Base-by-base conservation (phyloP, 345 rosid species). In the Physaria fendleri region DNA sequence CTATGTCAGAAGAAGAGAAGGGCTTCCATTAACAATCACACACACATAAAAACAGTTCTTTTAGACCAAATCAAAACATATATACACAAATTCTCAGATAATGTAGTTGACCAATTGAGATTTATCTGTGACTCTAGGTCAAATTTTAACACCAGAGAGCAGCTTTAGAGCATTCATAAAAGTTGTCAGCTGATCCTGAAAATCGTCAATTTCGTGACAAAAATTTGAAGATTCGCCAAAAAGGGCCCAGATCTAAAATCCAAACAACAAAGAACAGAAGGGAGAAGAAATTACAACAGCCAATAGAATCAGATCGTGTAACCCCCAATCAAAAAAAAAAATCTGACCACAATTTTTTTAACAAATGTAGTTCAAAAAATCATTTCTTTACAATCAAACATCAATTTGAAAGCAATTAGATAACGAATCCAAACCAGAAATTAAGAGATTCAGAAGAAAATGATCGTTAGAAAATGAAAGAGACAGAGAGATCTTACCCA, bases 191-290 rank as follows among this genome's bases (percentile, higher is more conserved):
- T 45, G 24, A 35, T 24, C 18, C 57, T 50, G 15, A 18, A 10
- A 62, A 39, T 39, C 41, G 22, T 37, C 2, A 24, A 24, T 33
- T 13, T 55, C 27, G 33, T 28, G 27, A 2, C 18, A 48, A 20
- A 0, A 1, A 25, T 15, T 10, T 53, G 21, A 20, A 27, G 28
- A 45, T 27, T 51, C 28, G 10, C 9, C 21, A 15, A 23, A 0
- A n/a, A 20, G 9, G n/a, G n/a, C n/a, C 49, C 62, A 69, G 74
- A 69, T 69, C 74, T 69, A 68, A 39, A 62, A 55, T 22, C n/a
- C 11, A 46, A 6, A 37, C 30, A 68, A 34, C 39, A 23, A 22
- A 40, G 25, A 41, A 29, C 3, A 37, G n/a, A 40, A 28, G 32
- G 11, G 11, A 40, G 24, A 30, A 66, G 14, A 46, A 55, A 29